A percentile compares a stretch with the other conserved stretches of the same genome.
These are phyloP conservation scores for Cucumis hystrix DNA, from an alignment of 306 rosid genomes.

Conservation along the genomic window DNA sequence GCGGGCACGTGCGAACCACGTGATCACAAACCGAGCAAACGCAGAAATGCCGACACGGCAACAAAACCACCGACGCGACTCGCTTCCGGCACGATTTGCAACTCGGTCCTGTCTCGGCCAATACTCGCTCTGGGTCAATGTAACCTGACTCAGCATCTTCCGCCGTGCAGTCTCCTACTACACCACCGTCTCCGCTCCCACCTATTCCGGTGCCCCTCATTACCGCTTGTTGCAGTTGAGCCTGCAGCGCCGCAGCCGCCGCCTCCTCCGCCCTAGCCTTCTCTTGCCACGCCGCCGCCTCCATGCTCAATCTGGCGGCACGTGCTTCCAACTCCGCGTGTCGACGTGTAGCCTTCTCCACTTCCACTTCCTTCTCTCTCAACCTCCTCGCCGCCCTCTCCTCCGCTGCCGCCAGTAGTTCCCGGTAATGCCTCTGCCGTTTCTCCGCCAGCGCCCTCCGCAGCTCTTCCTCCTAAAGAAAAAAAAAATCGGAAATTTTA, in stretches of 20 bases:
- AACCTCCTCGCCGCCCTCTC: slow-evolving; percentile 39
- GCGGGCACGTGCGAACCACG: slow-evolving; percentile 53
- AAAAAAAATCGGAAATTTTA: background rate
- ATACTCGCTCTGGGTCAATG: slow-evolving; percentile 55
- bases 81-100: slow-evolving; percentile 60
- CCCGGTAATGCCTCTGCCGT: slow-evolving; percentile 46
- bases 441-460: slow-evolving; percentile 55
- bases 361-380: slow-evolving; percentile 53
- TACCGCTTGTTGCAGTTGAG: slow-evolving; percentile 66
- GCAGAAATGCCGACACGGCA: slow-evolving; percentile 84
- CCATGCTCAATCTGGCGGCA: slow-evolving; percentile 58
- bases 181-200: slow-evolving; percentile 15
- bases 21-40: slow-evolving; percentile 59
- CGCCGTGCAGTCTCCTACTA: slow-evolving; percentile 24
- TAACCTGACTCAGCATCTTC: slow-evolving; percentile 87
- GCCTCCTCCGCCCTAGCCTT: slow-evolving; percentile 68
- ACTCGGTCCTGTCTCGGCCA: slow-evolving; percentile 26
- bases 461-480: slow-evolving; percentile 51
- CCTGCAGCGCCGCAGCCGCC: slow-evolving; percentile 50
- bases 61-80: slow-evolving; percentile 56
- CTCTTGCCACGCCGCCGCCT: slow-evolving; percentile 76
- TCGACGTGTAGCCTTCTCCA: slow-evolving; percentile 54
- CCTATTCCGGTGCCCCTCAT: slow-evolving; percentile 19
- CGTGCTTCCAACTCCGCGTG: slow-evolving; percentile 74
- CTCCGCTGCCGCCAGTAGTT: slow-evolving; percentile 47